These are phyloP conservation scores for Arthrinium puccinioides DNA, from an alignment of 2,329 filamentous ascomycete species.

Conservation along the genomic window DNA sequence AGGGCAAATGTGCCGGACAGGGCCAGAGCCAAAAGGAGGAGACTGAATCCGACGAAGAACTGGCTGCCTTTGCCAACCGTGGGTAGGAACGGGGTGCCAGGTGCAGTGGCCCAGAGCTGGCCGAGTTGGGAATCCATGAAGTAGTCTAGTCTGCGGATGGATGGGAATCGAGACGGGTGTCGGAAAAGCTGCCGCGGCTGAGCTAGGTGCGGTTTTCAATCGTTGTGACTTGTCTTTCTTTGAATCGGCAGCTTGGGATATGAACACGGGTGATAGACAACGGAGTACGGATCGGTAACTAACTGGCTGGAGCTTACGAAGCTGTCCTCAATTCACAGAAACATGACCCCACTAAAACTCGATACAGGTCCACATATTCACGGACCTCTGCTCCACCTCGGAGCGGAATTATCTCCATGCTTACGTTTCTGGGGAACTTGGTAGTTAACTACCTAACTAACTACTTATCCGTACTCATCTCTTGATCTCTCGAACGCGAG, in stretches of 20 bases:
- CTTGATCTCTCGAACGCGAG: slow-evolving; percentile 2
- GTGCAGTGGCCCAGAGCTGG: slow-evolving; percentile 90
- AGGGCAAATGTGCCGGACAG: slow-evolving; percentile 77
- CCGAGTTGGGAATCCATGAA: slow-evolving; percentile 76
- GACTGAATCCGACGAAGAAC: slow-evolving; percentile 70
- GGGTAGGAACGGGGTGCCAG: slow-evolving; percentile 77
- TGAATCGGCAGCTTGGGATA: no score
- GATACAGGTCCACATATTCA: not conserved
- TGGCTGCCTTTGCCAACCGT: slow-evolving; percentile 75
- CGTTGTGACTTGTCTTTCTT: no score
- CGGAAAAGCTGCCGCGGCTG: no score
- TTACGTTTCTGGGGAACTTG: not conserved
- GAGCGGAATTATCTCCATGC: slow-evolving; percentile 1
- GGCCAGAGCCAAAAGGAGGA: slow-evolving; percentile 65
- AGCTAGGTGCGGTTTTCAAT: no score
- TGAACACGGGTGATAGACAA: no score
- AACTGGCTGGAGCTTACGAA: no score
- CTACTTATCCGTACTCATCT: slow-evolving; percentile 1
- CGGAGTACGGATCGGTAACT: no score
- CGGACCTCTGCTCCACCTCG: not conserved
- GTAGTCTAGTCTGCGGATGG: no score
- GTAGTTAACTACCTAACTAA: no score
- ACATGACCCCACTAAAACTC: not conserved
- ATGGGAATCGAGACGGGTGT: no score
- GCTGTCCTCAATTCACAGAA: slow-evolving; percentile 1